Evolutionary conservation across 2,329 filamentous ascomycete genomes (phyloP), one percentile per base, ranked within the genome.

Genomic region (Colletotrichum aenigma): DNA sequence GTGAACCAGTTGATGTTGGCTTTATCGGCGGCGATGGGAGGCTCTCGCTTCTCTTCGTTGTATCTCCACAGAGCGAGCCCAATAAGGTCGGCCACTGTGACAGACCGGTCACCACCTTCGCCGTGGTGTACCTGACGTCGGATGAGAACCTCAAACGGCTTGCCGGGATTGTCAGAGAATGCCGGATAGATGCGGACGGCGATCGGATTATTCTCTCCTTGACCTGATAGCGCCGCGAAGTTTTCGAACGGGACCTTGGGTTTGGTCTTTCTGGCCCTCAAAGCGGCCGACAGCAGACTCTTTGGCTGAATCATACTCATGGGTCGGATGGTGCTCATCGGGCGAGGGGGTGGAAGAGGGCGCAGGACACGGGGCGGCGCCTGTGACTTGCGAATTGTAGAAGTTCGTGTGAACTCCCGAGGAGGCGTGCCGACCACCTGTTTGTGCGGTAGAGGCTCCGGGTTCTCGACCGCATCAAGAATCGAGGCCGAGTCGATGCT

Each of bases 1-100:
- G 93, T 95, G 94, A 94, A 97, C 87, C 92, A 92, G 81, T 96
- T 96, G 79, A 96, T 93, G 79, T 95, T 95, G 68, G 92, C 87
- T 81, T 95, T 94, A 66, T 93, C 90, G 3, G 86, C 82, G 0
- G 91, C 86, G 12, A 97, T 86, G 1, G 89, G 82, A 5, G 95
- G 95, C 77, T 95, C 91, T 32, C 92, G 87, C 79, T 94, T 94
- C 81, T 96, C 94, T 79, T 96, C 93, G 64, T 92, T 91, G 82
- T 96, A 97, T 77, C 93, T 89, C 88, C 94, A 96, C 15, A 97
- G 84, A 77, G 93, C 93, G 76, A 96, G 89, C 0, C 95, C 95
- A 78, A 97, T 96, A n/a, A 96, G 89, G 79, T 97, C 95, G 2
- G 93, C 91, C 16, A 97, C 94, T 0, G 92, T 93, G 24, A 95